Evolutionary conservation across 495 filamentous ascomycete genomes (phyloP).

Genomic region (Acidiella bohemica): DNA sequence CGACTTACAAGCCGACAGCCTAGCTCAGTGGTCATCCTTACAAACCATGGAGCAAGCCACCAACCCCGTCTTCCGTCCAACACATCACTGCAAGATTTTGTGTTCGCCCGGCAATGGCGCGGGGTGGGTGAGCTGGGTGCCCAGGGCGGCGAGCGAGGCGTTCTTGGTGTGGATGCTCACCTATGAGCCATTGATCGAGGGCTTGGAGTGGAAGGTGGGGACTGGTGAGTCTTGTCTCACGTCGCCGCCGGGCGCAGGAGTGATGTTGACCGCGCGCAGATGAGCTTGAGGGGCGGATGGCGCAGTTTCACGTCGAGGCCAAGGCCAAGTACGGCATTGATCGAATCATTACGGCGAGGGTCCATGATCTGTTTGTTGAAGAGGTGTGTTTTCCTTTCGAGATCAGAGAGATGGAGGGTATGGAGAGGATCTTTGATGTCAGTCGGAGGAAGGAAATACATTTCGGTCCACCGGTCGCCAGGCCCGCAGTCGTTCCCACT

Average conservation of each 20-base stretch:
- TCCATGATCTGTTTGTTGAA: slow-evolving; percentile 10
- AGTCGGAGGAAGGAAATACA: slow-evolving; percentile 1
- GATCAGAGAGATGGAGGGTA: slow-evolving; percentile 9
- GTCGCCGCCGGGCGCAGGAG: neutral
- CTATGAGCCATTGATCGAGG: slow-evolving; percentile 11
- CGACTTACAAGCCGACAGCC: too few species aligned
- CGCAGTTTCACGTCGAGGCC: slow-evolving; percentile 11
- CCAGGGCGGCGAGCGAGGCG: slow-evolving; percentile 4
- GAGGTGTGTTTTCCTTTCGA: slow-evolving; percentile 10
- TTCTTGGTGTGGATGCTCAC: slow-evolving; percentile 16
- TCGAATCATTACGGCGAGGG: slow-evolving; percentile 7
- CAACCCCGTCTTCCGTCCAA: slow-evolving; percentile 11
- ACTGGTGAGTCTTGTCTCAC: neutral
- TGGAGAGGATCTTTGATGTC: slow-evolving; percentile 10
- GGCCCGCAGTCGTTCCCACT: too few species aligned
- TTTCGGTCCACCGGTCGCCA: too few species aligned
- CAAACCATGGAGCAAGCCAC: slow-evolving; percentile 1
- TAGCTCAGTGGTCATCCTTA: neutral
- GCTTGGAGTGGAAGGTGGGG: neutral
- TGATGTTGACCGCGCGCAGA: neutral
- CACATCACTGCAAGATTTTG: slow-evolving; percentile 10
- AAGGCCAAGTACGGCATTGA: slow-evolving; percentile 6
- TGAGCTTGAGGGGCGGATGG: slow-evolving; percentile 3
- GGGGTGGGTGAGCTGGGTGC: slow-evolving; percentile 13
- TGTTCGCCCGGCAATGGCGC: slow-evolving; percentile 14